Base-by-base conservation (phyloP, 179 eudicot genomes). In the Kewa caespitosa region DNA sequence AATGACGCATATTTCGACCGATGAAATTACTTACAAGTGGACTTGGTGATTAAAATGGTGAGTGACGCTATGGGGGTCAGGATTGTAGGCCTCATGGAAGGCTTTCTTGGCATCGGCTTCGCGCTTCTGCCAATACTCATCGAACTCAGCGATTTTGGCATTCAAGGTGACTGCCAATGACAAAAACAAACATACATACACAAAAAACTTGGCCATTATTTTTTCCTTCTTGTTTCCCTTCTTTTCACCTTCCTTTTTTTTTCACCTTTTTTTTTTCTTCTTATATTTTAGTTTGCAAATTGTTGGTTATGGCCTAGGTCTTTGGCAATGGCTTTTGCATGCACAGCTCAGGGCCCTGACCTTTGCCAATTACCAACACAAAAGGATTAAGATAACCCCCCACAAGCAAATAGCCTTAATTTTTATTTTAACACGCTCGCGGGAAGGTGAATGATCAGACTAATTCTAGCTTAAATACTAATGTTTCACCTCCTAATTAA, bases 31-130 rank as follows among this genome's bases (percentile, higher is more conserved):
- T 46, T 76, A 88, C 94, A 48, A 57, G 33, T 78, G 78, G 61
- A 84, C 88, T 42, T 70, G 74, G 0, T 31, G 33, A 42, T 88
- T 84, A 25, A 86, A 33, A 65, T 79, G 78, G 79, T 82, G 48
- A 18, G 50, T 28, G 52, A 81, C 84, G 20, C 48, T 27, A 1
- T 43, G 52, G 20, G 91, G 89, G 71, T 88, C 43, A 1, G 85
- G 80, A 38, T 83, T 15, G 62, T 83, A 88, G 25, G 88, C 87
- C 31, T 48, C 61, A 20, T 75, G 61, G 34, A 75, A 54, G 17
- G 30, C 27, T 28, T 43, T 67, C 41, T 28, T 41, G 1, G 80
- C 81, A 1, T 65, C 38, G 5, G 8, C 28, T 61, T 50, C 68
- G 36, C 73, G 64, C 1, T 23, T 33, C 11, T 20, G 18, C 81